These are phyloP conservation scores for Karstenula rhodostoma DNA, from an alignment of 2,329 filamentous ascomycete genomes.

Conservation along the genomic window DNA sequence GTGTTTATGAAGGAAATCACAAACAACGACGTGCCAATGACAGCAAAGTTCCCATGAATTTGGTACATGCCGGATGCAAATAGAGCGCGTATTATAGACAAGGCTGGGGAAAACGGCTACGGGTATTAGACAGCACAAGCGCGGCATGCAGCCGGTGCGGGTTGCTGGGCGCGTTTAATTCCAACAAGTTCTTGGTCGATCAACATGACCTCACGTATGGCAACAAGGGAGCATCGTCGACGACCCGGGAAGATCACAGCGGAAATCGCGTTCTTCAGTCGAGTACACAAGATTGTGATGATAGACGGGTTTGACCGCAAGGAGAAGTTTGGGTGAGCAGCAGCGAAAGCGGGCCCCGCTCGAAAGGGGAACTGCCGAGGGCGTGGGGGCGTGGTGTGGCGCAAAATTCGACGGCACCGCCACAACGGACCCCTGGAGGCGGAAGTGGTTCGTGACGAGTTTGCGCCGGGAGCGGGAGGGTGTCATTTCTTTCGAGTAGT, in stretches of 20 bases:
- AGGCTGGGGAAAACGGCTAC: slow-evolving; percentile 10
- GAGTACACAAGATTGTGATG: background rate
- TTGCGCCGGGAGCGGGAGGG: background rate
- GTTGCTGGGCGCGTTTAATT: background rate
- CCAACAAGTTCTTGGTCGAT: background rate
- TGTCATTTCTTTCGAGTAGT: background rate
- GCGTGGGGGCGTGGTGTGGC: slow-evolving; percentile 16
- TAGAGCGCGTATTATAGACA: slow-evolving; percentile 22
- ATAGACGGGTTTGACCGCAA: background rate
- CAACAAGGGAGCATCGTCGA: slow-evolving; percentile 1
- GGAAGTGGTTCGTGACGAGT: background rate
- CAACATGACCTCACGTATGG: background rate
- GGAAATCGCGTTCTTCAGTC: too few species aligned
- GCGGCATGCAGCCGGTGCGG: background rate
- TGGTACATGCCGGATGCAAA: background rate
- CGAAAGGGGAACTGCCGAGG: background rate
- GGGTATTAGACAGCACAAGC: slow-evolving; percentile 10
- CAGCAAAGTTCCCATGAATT: slow-evolving; percentile 30
- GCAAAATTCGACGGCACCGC: background rate
- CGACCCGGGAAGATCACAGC: slow-evolving; percentile 8
- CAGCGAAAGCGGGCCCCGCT: background rate
- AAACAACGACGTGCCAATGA: slow-evolving; percentile 73
- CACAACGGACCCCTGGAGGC: too few species aligned
- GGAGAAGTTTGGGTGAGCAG: background rate
- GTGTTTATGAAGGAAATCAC: slow-evolving; percentile 76